phyloP scores from a whole-genome alignment of 140 eudicot genomes.

The Stevia rebaudiana region DNA sequence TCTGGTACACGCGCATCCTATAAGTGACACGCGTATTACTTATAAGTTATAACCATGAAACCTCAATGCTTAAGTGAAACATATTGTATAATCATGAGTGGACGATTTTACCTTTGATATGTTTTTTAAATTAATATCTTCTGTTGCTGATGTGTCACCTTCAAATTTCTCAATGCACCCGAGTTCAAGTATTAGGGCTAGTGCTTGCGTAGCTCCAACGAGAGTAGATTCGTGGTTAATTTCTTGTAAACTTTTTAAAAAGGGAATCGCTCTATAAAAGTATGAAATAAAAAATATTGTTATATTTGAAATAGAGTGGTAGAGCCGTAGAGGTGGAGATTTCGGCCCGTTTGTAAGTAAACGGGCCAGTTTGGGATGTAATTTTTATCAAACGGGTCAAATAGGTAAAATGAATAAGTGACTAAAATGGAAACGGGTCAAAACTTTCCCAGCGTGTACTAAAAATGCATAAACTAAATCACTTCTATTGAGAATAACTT shows the following conservation, averaged over 20 bases:
- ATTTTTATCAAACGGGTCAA: neutral
- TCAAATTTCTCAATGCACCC: slow-evolving; percentile 53
- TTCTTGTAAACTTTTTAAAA: slow-evolving; percentile 38
- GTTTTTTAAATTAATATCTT: slow-evolving; percentile 25
- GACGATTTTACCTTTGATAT: slow-evolving; percentile 30
- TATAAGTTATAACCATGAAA: slow-evolving; percentile 8
- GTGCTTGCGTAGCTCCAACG: slow-evolving; percentile 55
- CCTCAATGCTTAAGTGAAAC: neutral
- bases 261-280: slow-evolving; percentile 42
- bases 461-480: neutral
- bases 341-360: neutral
- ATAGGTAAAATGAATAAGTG: neutral
- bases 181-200: slow-evolving; percentile 46
- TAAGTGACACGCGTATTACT: slow-evolving; percentile 6
- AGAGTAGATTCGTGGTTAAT: slow-evolving; percentile 39
- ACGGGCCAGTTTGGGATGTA: neutral
- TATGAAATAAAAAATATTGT: neutral
- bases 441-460: neutral
- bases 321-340: neutral
- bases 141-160: slow-evolving; percentile 30
- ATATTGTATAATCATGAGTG: neutral
- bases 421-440: neutral
- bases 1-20: slow-evolving; percentile 45
- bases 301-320: neutral
- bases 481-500: neutral